phyloP scores from a whole-genome alignment of 495 filamentous ascomycete genomes.

The Baudoinia panamericana region DNA sequence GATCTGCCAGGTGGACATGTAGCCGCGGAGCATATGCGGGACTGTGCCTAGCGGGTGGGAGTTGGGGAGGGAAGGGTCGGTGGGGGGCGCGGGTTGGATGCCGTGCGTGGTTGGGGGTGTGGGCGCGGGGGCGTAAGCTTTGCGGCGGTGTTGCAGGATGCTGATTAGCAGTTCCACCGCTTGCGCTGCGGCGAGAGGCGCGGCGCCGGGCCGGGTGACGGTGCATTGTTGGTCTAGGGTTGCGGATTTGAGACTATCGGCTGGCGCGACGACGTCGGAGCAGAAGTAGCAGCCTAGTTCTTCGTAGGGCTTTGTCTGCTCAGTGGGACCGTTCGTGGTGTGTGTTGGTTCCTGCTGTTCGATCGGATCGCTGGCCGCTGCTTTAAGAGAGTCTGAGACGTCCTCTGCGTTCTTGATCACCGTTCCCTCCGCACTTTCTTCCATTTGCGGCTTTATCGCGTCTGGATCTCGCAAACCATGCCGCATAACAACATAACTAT shows the following conservation, averaged over 20 bases:
- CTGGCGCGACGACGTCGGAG: conserved; percentile 91
- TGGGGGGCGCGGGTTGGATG: conserved; percentile 25
- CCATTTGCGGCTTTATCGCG: background rate
- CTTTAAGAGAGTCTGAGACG: conserved; percentile 4
- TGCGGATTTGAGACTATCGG: conserved; percentile 42
- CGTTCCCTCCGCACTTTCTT: conserved; percentile 13
- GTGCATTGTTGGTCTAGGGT: conserved; percentile 98
- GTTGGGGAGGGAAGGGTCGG: conserved; percentile 20
- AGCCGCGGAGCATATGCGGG: conserved; percentile 88
- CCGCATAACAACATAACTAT: conserved; percentile 93
- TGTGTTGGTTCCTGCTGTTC: background rate
- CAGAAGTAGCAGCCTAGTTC: conserved; percentile 95
- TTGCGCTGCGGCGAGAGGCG: conserved; percentile 82
- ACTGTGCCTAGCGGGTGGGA: conserved; percentile 73
- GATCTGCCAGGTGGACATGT: conserved; percentile 74
- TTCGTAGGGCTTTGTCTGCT: conserved; percentile 29
- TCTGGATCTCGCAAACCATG: conserved; percentile 47
- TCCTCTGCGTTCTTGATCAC: conserved; percentile 2
- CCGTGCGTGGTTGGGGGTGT: conserved; percentile 33
- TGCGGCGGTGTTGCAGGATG: conserved; percentile 68
- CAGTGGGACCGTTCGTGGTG: conserved; percentile 1
- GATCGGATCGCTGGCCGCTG: conserved; percentile 8
- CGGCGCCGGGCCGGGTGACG: conserved; percentile 84
- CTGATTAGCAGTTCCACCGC: conserved; percentile 83
- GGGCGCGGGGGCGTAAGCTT: conserved; percentile 44